A percentile compares a stretch with the other conserved stretches of the same genome.
phyloP scores from a whole-genome alignment of 192 early-diverging fungal genomes.

The Phlyctochytrium planicorne region DNA sequence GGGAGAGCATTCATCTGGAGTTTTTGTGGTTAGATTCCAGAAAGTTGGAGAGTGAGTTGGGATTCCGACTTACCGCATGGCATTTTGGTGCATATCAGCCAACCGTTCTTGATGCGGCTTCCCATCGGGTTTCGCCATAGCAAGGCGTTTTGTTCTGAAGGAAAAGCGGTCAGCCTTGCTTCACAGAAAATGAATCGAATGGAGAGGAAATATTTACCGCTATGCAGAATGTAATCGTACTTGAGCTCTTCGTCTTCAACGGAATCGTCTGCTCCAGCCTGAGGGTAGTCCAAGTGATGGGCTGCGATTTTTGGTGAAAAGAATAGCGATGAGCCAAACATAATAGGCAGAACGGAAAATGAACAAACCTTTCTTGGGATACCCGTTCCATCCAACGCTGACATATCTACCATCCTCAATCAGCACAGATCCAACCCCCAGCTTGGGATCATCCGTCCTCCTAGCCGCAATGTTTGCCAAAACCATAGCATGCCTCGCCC shows the following conservation, averaged over 20 bases:
- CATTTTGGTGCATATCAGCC: slow-evolving; percentile 36
- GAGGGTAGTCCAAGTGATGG: slow-evolving; percentile 38
- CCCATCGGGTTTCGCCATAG: slow-evolving; percentile 37
- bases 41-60: neutral
- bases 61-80: slow-evolving; percentile 24
- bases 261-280: slow-evolving; percentile 42
- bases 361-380: slow-evolving; percentile 33
- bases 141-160: slow-evolving; percentile 38
- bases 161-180: slow-evolving; percentile 1
- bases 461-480: slow-evolving; percentile 45
- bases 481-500: slow-evolving; percentile 38
- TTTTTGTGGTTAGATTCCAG: neutral
- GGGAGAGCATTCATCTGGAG: slow-evolving; percentile 41
- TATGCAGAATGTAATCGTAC: slow-evolving; percentile 45
- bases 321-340: too few species aligned
- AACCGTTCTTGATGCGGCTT: slow-evolving; percentile 14
- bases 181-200: slow-evolving; percentile 7
- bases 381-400: slow-evolving; percentile 43
- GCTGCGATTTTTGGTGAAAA: slow-evolving; percentile 4
- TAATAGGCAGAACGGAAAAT: neutral
- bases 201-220: slow-evolving; percentile 14
- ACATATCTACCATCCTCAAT: slow-evolving; percentile 30
- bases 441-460: slow-evolving; percentile 43
- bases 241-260: slow-evolving; percentile 44
- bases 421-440: slow-evolving; percentile 40